Evolutionary conservation across 108 stramenopile genomes (phyloP).

Genomic region (Asterionellopsis glacialis): DNA sequence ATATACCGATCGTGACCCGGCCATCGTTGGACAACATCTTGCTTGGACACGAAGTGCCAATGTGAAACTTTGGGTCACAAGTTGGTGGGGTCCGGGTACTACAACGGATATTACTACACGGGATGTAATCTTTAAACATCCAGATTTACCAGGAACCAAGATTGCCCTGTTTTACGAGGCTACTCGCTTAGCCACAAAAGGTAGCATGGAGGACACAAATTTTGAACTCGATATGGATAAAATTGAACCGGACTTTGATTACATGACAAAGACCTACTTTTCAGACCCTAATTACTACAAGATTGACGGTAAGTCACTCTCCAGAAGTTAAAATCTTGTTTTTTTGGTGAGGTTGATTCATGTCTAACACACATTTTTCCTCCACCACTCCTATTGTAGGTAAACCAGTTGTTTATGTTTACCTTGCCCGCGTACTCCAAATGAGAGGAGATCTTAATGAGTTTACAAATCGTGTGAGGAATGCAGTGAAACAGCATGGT

Average conservation of each 20-base stretch:
- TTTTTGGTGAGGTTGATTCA: no score
- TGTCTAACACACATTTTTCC: no score
- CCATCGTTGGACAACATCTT: conserved; percentile 32
- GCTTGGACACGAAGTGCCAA: conserved; percentile 44
- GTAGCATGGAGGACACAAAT: no score
- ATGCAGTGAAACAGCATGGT: conserved; percentile 7
- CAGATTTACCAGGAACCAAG: conserved; percentile 2
- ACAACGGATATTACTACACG: conserved; percentile 12
- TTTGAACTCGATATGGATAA: no score
- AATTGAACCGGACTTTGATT: conserved; percentile 17
- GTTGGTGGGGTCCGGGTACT: no score
- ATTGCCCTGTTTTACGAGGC: conserved; percentile 20
- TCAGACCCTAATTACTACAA: conserved; percentile 26
- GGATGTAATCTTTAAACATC: conserved; percentile 17
- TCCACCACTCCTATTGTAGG: conserved; percentile 24
- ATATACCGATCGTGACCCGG: conserved; percentile 29
- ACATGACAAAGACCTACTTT: conserved; percentile 25
- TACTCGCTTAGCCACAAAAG: no score
- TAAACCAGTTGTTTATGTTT: conserved; percentile 26
- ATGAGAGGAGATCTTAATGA: no score
- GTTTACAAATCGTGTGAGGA: no score
- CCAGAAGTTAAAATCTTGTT: no score
- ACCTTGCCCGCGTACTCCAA: no score
- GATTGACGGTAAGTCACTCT: no score
- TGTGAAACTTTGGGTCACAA: conserved; percentile 33